A percentile compares a stretch with the other conserved stretches of the same genome.
phyloP scores from a whole-genome alignment of 345 rosid genomes.

The Eucalyptus lansdowneana region DNA sequence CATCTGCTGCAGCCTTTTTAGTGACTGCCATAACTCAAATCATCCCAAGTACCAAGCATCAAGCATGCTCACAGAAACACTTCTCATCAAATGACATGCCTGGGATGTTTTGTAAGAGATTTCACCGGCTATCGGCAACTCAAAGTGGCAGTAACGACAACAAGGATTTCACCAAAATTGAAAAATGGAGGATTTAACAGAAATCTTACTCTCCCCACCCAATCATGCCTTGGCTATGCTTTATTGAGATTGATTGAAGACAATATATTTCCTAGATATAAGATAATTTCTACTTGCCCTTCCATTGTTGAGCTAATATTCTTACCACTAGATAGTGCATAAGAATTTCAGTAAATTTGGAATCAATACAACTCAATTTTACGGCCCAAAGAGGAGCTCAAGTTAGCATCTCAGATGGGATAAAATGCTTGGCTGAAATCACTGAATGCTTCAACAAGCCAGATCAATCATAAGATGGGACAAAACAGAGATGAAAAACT shows the following conservation, averaged over 20 bases:
- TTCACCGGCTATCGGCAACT: not conserved
- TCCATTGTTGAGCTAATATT: not conserved
- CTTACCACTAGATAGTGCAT: not conserved
- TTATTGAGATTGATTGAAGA: not conserved
- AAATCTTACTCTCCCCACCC: not conserved
- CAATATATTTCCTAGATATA: not conserved
- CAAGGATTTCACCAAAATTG: not conserved
- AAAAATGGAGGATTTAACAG: not conserved
- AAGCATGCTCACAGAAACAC: not conserved
- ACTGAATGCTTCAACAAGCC: not conserved
- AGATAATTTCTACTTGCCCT: not conserved
- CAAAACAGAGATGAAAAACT: not conserved
- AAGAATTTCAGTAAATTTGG: not conserved
- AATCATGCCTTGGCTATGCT: not conserved
- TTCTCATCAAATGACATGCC: not conserved
- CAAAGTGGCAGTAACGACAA: not conserved
- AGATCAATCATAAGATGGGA: not conserved
- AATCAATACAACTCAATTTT: not conserved
- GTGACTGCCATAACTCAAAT: not conserved
- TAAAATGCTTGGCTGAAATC: not conserved
- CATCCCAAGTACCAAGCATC: not conserved
- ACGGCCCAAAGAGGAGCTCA: not conserved
- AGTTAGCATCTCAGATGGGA: not conserved
- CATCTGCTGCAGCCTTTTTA: not conserved
- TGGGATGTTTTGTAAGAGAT: not conserved